Evolutionary conservation across 164 flowering plant species (phyloP).

Genomic region (Cinnamomum chago): DNA sequence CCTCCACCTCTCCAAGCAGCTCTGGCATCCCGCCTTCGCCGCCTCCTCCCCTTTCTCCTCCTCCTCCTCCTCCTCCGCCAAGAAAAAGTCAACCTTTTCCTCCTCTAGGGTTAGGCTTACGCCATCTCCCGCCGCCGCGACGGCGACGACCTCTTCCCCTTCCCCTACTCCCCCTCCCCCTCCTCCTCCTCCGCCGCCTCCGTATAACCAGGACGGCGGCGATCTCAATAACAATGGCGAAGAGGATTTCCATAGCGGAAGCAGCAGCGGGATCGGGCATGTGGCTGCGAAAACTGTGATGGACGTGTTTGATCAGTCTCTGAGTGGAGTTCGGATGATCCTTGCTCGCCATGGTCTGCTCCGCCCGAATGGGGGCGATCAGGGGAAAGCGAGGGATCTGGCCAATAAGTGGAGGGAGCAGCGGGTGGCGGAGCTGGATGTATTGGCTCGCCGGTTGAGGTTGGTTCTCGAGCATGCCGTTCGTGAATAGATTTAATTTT

Average conservation of each 20-base stretch:
- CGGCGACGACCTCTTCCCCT: not conserved
- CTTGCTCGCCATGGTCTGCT: constrained; percentile 11
- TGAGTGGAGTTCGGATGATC: constrained; percentile 17
- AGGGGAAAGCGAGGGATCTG: constrained; percentile 20
- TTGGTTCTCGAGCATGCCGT: constrained; percentile 43
- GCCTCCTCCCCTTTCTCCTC: constrained; percentile 30
- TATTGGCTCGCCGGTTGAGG: constrained; percentile 47
- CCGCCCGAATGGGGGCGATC: constrained; percentile 8
- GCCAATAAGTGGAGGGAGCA: constrained; percentile 43
- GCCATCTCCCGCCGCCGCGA: constrained; percentile 10
- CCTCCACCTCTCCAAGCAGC: constrained; percentile 40
- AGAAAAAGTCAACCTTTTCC: not conserved
- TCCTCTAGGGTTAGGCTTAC: constrained; percentile 21
- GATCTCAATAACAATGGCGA: not conserved
- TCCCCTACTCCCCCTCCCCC: not conserved
- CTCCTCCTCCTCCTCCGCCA: not conserved
- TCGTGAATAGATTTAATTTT: not conserved
- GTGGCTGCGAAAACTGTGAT: constrained; percentile 15
- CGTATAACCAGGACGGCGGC: not conserved
- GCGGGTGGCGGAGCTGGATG: constrained; percentile 47
- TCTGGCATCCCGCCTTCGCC: constrained; percentile 49
- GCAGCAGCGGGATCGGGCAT: constrained; percentile 10
- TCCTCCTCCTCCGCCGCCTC: not conserved
- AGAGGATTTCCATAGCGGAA: not conserved
- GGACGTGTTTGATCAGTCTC: constrained; percentile 23